phyloP scores from a whole-genome alignment of 1,284 basidiomycete species.

The Trichosporon sp. region DNA sequence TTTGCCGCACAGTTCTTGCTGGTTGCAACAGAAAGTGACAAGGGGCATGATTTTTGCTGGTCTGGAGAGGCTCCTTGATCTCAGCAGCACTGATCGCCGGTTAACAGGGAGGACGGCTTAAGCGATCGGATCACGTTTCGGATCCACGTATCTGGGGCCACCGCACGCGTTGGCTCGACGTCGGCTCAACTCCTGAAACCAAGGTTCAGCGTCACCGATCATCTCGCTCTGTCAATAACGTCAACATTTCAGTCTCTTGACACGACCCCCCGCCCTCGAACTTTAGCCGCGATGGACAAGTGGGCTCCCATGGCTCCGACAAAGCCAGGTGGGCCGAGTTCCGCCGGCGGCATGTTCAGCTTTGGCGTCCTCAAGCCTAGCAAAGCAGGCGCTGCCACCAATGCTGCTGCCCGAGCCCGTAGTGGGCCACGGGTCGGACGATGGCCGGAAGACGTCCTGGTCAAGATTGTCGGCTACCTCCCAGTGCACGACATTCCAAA shows the following conservation, averaged over 20 bases:
- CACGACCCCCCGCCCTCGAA: not conserved
- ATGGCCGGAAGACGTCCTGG: slow-evolving; percentile 69
- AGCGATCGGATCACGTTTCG: not conserved
- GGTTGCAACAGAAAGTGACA: no score
- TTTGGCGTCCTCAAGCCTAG: slow-evolving; percentile 42
- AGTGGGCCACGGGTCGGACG: slow-evolving; percentile 59
- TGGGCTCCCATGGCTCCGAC: slow-evolving; percentile 42
- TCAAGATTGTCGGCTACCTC: slow-evolving; percentile 63
- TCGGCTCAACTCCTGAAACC: not conserved
- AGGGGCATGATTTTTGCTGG: no score
- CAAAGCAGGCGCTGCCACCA: slow-evolving; percentile 50
- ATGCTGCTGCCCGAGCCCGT: slow-evolving; percentile 20
- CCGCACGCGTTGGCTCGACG: not conserved
- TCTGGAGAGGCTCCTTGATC: not conserved
- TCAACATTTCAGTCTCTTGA: not conserved
- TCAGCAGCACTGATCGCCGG: not conserved
- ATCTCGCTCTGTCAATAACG: not conserved
- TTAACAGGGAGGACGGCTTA: not conserved
- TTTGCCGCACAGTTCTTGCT: no score
- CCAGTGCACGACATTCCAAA: slow-evolving; percentile 71
- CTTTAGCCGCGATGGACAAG: slow-evolving; percentile 27
- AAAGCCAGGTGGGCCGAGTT: slow-evolving; percentile 48
- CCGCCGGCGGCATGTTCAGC: slow-evolving; percentile 59
- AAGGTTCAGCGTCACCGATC: not conserved
- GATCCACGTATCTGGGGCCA: not conserved